Evolutionary conservation across 345 rosid genomes (phyloP), one percentile per base, ranked within the genome.

Genomic region (Citrus trifoliata): DNA sequence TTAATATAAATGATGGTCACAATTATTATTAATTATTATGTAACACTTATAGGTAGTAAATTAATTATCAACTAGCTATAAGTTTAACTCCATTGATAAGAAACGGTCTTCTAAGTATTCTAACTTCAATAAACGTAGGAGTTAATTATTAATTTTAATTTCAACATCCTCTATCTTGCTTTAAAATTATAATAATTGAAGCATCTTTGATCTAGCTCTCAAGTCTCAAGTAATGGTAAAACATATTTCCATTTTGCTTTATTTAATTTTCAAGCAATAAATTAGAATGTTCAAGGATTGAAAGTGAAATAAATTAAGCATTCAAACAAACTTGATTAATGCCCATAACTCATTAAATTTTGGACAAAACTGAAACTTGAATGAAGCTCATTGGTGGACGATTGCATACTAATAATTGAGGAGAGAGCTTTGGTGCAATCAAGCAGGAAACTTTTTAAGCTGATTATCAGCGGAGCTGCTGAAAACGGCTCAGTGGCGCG

Each of bases 1-100:
- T 21, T 19, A 37, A 40, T 40, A 65, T 65, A 2, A 7, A 35
- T 66, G 4, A 19, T 21, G 7, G 5, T 66, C 25, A 35, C 46
- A 66, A 7, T 21, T 19, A 66, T 35, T 7, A 4, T 9, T 35
- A 3, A 16, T 21, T 9, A 33, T 19, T 21, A 66, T 42, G 1
- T 0, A 10, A 42, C 10, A 12, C 0, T 0, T 30, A 0, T 16
- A 19, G 4, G 0, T 65, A 18, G 1, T 32, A 65, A 63, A 42
- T 0, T 42, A 42, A 12, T 42, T 2, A 0, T 3, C 4, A 42
- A 3, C 0, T 0, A 42, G 3, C 1, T 42, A 42, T 37, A 42
- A 12, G 1, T 42, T 42, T 42, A 42, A 40, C 13, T 40, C 13
- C 46, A 10, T 0, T 2, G 0, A 40, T 40, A 10, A 9, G 1